These are phyloP conservation scores for Mycena venus DNA, from an alignment of 768 basidiomycete genomes.

Conservation along the genomic window DNA sequence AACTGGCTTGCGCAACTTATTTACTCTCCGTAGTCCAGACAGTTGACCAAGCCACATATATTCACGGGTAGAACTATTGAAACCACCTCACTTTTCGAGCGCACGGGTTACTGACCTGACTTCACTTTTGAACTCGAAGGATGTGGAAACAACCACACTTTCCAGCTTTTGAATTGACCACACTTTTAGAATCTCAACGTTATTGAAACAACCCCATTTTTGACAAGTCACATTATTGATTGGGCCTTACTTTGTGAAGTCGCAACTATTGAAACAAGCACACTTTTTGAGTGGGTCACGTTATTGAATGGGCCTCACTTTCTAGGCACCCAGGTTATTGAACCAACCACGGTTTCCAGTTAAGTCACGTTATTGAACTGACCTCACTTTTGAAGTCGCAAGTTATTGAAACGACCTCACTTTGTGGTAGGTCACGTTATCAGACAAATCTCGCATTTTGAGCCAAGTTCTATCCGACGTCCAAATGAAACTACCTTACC, in stretches of 20 bases:
- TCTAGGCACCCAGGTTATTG: too few relatives aligned
- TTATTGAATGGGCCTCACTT: too few relatives aligned
- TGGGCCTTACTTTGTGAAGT: not conserved
- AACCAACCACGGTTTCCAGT: too few relatives aligned
- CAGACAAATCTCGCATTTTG: too few relatives aligned
- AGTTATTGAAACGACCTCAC: too few relatives aligned
- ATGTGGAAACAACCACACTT: not conserved
- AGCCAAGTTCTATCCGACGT: too few relatives aligned
- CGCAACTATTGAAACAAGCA: not conserved
- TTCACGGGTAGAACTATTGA: not conserved
- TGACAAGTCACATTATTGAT: not conserved
- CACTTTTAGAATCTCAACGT: not conserved
- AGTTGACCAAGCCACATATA: not conserved
- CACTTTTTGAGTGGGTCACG: not conserved
- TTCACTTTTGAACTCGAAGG: not conserved
- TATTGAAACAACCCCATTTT: slow-evolving; percentile 3
- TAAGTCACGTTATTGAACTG: too few relatives aligned
- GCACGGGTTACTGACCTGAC: not conserved
- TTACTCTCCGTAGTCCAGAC: not conserved
- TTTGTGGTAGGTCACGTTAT: too few relatives aligned
- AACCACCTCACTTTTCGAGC: not conserved
- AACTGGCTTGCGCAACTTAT: not conserved
- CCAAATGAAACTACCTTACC: too few relatives aligned
- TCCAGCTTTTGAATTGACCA: not conserved
- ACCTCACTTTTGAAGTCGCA: too few relatives aligned